Evolutionary conservation across 129 eudicot species (phyloP).

Genomic region (Artemisia tridentata): DNA sequence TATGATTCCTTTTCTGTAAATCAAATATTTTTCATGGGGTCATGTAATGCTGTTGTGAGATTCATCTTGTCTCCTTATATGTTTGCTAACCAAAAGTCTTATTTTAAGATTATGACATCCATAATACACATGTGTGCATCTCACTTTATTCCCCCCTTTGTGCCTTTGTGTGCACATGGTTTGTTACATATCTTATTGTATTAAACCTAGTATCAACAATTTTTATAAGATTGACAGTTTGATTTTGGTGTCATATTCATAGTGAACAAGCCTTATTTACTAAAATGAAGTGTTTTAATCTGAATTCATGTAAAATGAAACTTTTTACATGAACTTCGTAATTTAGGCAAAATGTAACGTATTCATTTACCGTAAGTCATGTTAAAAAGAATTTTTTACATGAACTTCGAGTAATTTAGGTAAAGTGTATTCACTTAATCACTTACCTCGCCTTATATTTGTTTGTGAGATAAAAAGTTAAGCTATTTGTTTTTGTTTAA

Average conservation of each 20-base stretch:
- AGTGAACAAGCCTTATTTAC: no score
- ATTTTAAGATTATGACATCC: constrained; percentile 43
- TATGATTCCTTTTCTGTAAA: background rate
- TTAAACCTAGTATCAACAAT: background rate
- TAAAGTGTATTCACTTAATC: background rate
- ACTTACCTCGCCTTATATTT: background rate
- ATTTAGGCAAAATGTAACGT: no score
- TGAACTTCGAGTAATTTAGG: no score
- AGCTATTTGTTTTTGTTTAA: background rate
- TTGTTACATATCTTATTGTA: background rate
- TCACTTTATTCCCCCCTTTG: constrained; percentile 16
- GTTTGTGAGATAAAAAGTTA: background rate
- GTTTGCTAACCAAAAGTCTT: constrained; percentile 35
- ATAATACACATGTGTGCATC: constrained; percentile 31
- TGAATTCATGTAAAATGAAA: no score
- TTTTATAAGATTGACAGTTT: background rate
- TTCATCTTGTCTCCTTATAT: constrained; percentile 43
- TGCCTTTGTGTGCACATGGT: constrained; percentile 9
- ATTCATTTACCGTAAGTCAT: no score
- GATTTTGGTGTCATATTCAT: background rate
- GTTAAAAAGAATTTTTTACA: no score
- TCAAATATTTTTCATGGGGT: constrained; percentile 38
- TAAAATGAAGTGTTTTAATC: no score
- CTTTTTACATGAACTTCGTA: no score
- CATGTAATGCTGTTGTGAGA: constrained; percentile 40